Percentiles rank a stretch among this genome's conserved stretches.
These are phyloP conservation scores for Diaporthe vexans DNA, from an alignment of 2,329 filamentous ascomycete genomes.

Conservation along the genomic window DNA sequence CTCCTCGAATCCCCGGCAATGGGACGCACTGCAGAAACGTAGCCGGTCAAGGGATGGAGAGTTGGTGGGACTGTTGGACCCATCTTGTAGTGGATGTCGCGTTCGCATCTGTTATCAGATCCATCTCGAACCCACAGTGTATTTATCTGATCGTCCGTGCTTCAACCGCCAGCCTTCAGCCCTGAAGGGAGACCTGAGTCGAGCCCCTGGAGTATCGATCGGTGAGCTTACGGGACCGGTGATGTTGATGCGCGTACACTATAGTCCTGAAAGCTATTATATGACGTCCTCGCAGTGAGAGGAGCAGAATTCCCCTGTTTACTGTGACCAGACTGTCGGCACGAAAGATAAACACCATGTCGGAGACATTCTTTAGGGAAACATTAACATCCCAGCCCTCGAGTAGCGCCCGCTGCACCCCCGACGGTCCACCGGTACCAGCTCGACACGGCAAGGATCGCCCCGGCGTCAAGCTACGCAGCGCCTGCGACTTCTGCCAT, in stretches of 20 bases:
- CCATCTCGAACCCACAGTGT: slow-evolving; percentile 8
- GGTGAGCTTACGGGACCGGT: not conserved
- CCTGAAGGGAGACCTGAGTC: slow-evolving; percentile 1
- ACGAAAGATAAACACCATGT: slow-evolving; percentile 1
- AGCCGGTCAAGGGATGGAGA: not conserved
- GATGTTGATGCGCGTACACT: not conserved
- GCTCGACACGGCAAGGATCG: slow-evolving; percentile 18
- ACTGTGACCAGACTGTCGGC: not conserved
- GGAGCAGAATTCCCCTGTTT: not conserved
- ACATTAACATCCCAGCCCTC: slow-evolving; percentile 14
- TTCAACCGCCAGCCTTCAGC: not conserved
- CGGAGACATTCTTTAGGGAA: slow-evolving; percentile 1
- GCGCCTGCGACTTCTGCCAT: slow-evolving; percentile 11
- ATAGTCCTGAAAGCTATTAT: not conserved
- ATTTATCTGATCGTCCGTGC: slow-evolving; percentile 29
- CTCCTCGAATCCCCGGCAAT: not conserved
- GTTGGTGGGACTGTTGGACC: not conserved
- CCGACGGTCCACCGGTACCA: not conserved
- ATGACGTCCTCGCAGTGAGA: not conserved
- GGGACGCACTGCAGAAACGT: not conserved
- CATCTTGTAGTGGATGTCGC: not conserved
- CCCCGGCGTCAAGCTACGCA: slow-evolving; percentile 1
- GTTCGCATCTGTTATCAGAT: slow-evolving; percentile 10
- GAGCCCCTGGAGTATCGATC: slow-evolving; percentile 13
- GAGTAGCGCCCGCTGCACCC: not conserved